Evolutionary conservation across 1,284 basidiomycete genomes (phyloP).

Genomic region (Cystobasidiaceae sp.): DNA sequence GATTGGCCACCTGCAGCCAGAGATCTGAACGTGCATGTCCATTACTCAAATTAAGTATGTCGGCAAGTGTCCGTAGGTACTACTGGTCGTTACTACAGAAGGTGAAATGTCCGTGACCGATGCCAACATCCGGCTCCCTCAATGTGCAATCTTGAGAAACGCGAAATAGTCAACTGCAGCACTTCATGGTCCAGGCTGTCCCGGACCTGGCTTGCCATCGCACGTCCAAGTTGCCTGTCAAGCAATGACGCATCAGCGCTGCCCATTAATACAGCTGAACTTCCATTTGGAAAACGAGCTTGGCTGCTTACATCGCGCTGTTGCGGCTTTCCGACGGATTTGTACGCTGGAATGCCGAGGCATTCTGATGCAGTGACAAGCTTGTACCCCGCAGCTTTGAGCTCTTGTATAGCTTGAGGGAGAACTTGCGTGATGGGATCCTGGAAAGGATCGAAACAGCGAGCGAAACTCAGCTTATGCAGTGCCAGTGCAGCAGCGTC

Average conservation of each 20-base stretch:
- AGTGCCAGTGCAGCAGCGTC: too few species aligned
- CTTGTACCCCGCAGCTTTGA: conserved; percentile 32
- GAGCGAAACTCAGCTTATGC: too few species aligned
- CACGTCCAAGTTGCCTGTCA: conserved; percentile 21
- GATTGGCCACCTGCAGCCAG: too few species aligned
- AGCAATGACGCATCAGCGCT: neutral
- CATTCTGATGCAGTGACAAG: conserved; percentile 34
- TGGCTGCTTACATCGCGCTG: conserved; percentile 24
- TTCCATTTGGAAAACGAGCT: neutral
- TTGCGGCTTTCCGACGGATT: conserved; percentile 23
- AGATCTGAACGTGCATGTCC: too few species aligned
- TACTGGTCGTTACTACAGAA: too few species aligned
- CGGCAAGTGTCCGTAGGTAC: too few species aligned
- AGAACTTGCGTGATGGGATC: conserved; percentile 14
- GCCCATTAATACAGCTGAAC: neutral
- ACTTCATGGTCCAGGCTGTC: neutral
- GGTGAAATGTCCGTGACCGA: too few species aligned
- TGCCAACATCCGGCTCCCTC: neutral
- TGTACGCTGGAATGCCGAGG: conserved; percentile 35
- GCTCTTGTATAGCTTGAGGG: conserved; percentile 29
- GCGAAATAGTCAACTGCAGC: neutral
- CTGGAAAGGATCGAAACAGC: neutral
- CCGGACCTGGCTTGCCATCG: conserved; percentile 7
- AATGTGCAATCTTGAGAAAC: neutral
- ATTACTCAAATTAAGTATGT: too few species aligned